phyloP scores from a whole-genome alignment of 2,329 filamentous ascomycete genomes.

The Tolypocladium inflatum region DNA sequence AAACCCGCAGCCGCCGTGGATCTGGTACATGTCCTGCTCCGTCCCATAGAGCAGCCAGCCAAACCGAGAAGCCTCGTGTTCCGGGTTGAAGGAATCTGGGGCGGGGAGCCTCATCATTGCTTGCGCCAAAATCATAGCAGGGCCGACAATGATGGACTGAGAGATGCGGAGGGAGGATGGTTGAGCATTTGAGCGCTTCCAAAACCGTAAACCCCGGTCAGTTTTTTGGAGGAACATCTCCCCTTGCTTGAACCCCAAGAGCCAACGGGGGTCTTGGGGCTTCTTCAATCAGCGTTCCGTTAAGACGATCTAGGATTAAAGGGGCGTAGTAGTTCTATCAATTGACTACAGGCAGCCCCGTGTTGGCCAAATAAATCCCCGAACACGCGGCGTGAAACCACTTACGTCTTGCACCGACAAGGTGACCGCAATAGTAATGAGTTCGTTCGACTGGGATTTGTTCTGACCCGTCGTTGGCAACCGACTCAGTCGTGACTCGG shows the following conservation, averaged over 20 bases:
- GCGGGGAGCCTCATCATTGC: slow-evolving; percentile 24
- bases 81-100: slow-evolving; percentile 15
- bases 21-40: slow-evolving; percentile 22
- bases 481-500: slow-evolving; percentile 18
- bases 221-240: slow-evolving; percentile 24
- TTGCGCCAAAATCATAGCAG: slow-evolving; percentile 28
- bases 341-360: background rate
- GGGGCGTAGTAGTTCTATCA: background rate
- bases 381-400: background rate
- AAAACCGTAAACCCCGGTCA: slow-evolving; percentile 26
- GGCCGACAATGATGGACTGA: slow-evolving; percentile 28
- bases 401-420: slow-evolving; percentile 30
- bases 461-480: slow-evolving; percentile 14
- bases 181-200: slow-evolving; percentile 22
- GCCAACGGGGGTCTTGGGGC: slow-evolving; percentile 24
- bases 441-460: slow-evolving; percentile 16
- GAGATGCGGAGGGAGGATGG: slow-evolving; percentile 22
- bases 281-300: slow-evolving; percentile 24
- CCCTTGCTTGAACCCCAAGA: slow-evolving; percentile 24
- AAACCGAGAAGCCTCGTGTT: slow-evolving; percentile 20
- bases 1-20: slow-evolving; percentile 32
- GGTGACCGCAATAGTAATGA: slow-evolving; percentile 26
- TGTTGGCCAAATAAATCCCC: no score
- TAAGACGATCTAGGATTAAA: slow-evolving; percentile 19
- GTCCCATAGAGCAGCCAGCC: slow-evolving; percentile 29